Evolutionary conservation across 805 yeast species (phyloP).

Genomic region (Saccharomycopsis javanensis): DNA sequence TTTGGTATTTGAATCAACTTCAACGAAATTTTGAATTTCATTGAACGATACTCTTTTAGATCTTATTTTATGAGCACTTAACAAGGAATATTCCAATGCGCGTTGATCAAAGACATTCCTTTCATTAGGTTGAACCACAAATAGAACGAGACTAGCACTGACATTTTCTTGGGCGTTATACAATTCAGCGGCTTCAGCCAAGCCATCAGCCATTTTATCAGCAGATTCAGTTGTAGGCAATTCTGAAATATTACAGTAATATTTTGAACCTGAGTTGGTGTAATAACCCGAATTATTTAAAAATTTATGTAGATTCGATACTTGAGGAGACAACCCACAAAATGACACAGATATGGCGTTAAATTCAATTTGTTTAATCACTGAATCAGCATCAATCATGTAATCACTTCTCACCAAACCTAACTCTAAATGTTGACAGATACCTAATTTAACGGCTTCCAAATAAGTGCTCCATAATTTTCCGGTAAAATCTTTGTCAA

Average conservation of each 20-base stretch:
- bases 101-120: constrained; percentile 90
- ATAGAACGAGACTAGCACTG: constrained; percentile 47
- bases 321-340: constrained; percentile 80
- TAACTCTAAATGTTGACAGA: constrained; percentile 57
- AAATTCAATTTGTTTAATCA: constrained; percentile 89
- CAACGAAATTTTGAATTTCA: constrained; percentile 39
- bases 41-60: constrained; percentile 61
- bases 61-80: constrained; percentile 44
- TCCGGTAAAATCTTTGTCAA: constrained; percentile 75
- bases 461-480: constrained; percentile 54
- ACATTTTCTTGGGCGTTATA: constrained; percentile 34
- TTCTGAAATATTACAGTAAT: constrained; percentile 35
- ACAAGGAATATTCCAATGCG: constrained; percentile 61
- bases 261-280: constrained; percentile 30
- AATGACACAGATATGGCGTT: constrained; percentile 94
- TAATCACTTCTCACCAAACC: constrained; percentile 91
- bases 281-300: constrained; percentile 54
- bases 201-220: constrained; percentile 51
- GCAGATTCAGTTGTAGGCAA: constrained; percentile 65
- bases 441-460: constrained; percentile 38
- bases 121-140: constrained; percentile 78
- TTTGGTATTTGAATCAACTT: constrained; percentile 30
- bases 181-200: constrained; percentile 53
- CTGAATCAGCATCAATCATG: constrained; percentile 46
- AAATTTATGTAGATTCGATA: constrained; percentile 64